Evolutionary conservation across 176 grass and related monocot species (phyloP).

Genomic region (Oryza longistaminata): DNA sequence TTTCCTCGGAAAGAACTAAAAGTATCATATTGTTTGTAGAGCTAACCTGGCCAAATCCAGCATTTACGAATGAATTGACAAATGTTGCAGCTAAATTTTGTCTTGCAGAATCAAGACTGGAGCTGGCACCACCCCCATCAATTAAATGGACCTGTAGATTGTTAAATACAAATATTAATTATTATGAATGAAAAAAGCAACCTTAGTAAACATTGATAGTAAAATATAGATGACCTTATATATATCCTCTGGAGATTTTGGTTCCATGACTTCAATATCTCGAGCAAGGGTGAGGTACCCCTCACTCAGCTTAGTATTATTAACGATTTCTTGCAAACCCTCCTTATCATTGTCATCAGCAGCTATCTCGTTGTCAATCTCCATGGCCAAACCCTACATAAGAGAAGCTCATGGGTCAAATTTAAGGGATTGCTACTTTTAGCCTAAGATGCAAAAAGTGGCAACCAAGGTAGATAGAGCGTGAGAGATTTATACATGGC

Average conservation of each 20-base stretch:
- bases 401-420: not conserved
- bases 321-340: constrained; percentile 80
- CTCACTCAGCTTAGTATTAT: constrained; percentile 85
- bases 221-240: constrained; percentile 74
- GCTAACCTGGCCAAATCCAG: constrained; percentile 93
- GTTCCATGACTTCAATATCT: constrained; percentile 98
- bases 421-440: not conserved
- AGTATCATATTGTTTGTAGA: constrained; percentile 9
- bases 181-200: constrained; percentile 3
- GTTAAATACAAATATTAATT: constrained; percentile 24
- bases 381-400: constrained; percentile 76
- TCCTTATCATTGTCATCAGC: constrained; percentile 91
- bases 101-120: constrained; percentile 96
- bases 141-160: constrained; percentile 84
- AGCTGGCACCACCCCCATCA: constrained; percentile 89
- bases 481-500: constrained; percentile 56
- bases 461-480: not conserved
- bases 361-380: constrained; percentile 89
- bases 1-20: not conserved
- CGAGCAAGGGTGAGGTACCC: constrained; percentile 94
- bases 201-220: constrained; percentile 11
- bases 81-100: constrained; percentile 96
- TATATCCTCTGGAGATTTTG: constrained; percentile 97
- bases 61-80: constrained; percentile 98
- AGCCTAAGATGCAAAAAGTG: not conserved